Base-by-base conservation (phyloP, 768 basidiomycete genomes). In the Podaxis sp. region DNA sequence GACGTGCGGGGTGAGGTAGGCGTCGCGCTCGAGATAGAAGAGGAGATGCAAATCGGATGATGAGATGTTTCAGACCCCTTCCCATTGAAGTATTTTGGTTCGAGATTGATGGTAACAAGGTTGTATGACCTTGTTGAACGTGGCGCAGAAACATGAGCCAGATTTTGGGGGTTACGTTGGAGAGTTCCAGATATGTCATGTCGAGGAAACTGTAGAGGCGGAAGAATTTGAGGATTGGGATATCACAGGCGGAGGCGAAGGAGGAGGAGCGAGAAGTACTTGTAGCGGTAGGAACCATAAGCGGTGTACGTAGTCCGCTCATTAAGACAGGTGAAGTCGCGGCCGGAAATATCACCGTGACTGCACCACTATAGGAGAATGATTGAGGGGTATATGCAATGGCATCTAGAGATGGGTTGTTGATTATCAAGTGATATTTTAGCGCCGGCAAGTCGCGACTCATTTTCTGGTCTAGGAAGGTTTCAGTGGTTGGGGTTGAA, bases 91-190 rank as follows among this genome's bases (percentile, higher is more conserved):
- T 43, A n/a, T 43, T 43, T 15, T 8, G 41, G 41, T 43, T n/a
- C n/a, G 41, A 2, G 3, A 5, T n/a, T n/a, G 41, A 43, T 15
- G n/a, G 41, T 2, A n/a, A 13, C 41, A n/a, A 5, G 41, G 41
- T 2, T 43, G 41, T 43, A 43, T 2, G 41, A 8, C n/a, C 41
- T 12, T 15, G n/a, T 4, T 43, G 13, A 43, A 43, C 1, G 15
- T 43, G n/a, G 13, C 13, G 41, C 1, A 59, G 57, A 15, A 59
- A 59, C 7, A 29, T 38, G 36, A 59, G 47, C 57, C 57, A 59
- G 15, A 37, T 50, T 19, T 37, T 25, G 22, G 57, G 29, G 4
- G 57, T 59, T 22, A 49, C 19, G 29, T 50, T 15, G 13, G 8
- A 12, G 17, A 59, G 25, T 38, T 43, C 29, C 15, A 59, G 57